Evolutionary conservation across 1,284 basidiomycete species (phyloP).

Genomic region (Melampsora americana): DNA sequence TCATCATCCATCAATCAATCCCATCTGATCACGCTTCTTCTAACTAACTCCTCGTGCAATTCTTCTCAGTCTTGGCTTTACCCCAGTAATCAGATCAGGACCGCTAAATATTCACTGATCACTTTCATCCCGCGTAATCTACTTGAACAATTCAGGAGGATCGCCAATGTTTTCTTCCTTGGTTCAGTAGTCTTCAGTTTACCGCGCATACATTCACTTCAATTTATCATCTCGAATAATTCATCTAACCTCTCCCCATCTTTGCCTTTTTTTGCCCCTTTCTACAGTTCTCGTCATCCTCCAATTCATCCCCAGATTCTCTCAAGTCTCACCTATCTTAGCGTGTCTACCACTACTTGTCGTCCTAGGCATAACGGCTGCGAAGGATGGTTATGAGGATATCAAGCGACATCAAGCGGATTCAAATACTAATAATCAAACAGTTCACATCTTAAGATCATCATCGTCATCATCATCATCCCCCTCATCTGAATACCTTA

Average conservation of each 20-base stretch:
- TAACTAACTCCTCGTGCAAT: slow-evolving; percentile 39
- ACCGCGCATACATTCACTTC: slow-evolving; percentile 35
- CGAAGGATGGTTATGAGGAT: slow-evolving; percentile 97
- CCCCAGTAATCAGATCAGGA: slow-evolving; percentile 81
- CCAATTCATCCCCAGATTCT: slow-evolving; percentile 91
- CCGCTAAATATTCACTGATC: slow-evolving; percentile 83
- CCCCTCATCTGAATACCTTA: slow-evolving; percentile 65
- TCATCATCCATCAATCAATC: background rate
- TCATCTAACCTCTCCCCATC: slow-evolving; percentile 17
- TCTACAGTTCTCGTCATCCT: slow-evolving; percentile 73
- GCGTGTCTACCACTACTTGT: slow-evolving; percentile 86
- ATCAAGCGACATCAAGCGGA: slow-evolving; percentile 95
- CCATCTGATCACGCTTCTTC: background rate
- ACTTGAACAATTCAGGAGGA: slow-evolving; percentile 80
- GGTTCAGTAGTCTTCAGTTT: slow-evolving; percentile 33
- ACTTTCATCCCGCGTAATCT: slow-evolving; percentile 84
- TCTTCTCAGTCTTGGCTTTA: slow-evolving; percentile 55
- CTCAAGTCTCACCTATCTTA: slow-evolving; percentile 85
- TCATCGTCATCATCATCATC: slow-evolving; percentile 59
- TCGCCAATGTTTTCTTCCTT: slow-evolving; percentile 65
- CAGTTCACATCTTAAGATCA: slow-evolving; percentile 45
- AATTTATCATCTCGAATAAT: slow-evolving; percentile 47
- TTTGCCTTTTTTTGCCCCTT: slow-evolving; percentile 20
- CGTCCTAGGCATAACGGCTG: slow-evolving; percentile 78
- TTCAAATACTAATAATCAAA: slow-evolving; percentile 66